A percentile compares a stretch with the other conserved stretches of the same genome.
Evolutionary conservation across 2,329 filamentous ascomycete species (phyloP).

Genomic region (Colletotrichum neosansevieriae): DNA sequence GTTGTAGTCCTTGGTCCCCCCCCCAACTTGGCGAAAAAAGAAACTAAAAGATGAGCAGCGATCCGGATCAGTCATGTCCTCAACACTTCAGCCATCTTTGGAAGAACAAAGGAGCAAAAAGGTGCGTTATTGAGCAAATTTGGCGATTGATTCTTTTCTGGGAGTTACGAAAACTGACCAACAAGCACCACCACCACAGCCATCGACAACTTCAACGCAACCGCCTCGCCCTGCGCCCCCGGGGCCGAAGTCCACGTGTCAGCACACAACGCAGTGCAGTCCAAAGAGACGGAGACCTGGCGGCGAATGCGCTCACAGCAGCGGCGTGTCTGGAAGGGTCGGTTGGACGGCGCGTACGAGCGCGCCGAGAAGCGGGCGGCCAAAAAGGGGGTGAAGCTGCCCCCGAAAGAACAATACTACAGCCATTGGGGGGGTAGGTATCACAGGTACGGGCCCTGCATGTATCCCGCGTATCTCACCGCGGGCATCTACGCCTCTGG

Average conservation of each 20-base stretch:
- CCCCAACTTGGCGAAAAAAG: too few relatives aligned
- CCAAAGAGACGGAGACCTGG: constrained; percentile 39
- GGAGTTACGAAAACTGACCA: neutral
- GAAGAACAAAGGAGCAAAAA: constrained; percentile 59
- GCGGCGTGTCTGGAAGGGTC: constrained; percentile 46
- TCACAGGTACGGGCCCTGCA: constrained; percentile 61
- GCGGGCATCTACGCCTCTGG: constrained; percentile 60
- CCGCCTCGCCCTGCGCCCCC: constrained; percentile 52
- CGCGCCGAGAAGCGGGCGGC: constrained; percentile 63
- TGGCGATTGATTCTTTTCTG: neutral
- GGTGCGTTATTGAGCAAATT: neutral
- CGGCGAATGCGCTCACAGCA: constrained; percentile 52
- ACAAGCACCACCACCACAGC: neutral
- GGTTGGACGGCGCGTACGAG: constrained; percentile 67
- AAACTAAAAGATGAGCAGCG: constrained; percentile 46
- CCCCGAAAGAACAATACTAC: constrained; percentile 62
- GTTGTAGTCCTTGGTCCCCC: neutral
- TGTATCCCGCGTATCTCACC: constrained; percentile 57
- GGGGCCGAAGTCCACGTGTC: constrained; percentile 73
- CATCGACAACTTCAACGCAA: constrained; percentile 56
- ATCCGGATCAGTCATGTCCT: constrained; percentile 69
- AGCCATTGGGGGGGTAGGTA: constrained; percentile 67
- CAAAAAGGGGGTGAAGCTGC: constrained; percentile 62
- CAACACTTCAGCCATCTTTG: constrained; percentile 58
- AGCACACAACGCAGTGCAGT: constrained; percentile 74